Percentiles rank a stretch among this genome's conserved stretches.
Conservation (phyloP, 108 stramenopile genomes). For the Fragilaria crotonensis region DNA sequence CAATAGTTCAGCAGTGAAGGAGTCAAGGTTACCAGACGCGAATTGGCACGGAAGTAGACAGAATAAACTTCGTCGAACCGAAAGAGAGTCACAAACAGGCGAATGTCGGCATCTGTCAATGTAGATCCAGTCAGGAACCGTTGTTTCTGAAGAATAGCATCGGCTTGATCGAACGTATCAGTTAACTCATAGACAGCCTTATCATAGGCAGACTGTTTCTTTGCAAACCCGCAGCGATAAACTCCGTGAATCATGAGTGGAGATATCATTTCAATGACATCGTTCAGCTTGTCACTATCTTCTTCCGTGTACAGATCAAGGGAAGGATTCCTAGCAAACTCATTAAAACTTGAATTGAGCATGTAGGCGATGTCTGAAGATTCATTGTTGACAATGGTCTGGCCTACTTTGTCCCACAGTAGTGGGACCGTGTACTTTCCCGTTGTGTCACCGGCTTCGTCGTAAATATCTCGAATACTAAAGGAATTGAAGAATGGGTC, state of each 20-base stretch:
- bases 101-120: slow-evolving; percentile 93
- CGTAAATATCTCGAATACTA: slow-evolving; percentile 43
- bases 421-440: slow-evolving; percentile 96
- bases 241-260: slow-evolving; percentile 94
- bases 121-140: slow-evolving; percentile 73
- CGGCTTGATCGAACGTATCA: slow-evolving; percentile 80
- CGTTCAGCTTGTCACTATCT: slow-evolving; percentile 43
- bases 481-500: slow-evolving; percentile 42
- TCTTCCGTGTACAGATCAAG: slow-evolving; percentile 88
- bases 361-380: slow-evolving; percentile 95
- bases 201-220: slow-evolving; percentile 90
- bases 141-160: slow-evolving; percentile 64
- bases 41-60: slow-evolving; percentile 93
- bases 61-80: slow-evolving; percentile 93
- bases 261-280: slow-evolving; percentile 88
- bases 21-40: slow-evolving; percentile 64
- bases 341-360: slow-evolving; percentile 90
- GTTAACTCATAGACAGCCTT: slow-evolving; percentile 81
- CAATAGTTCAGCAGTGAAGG: slow-evolving; percentile 86
- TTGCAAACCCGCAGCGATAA: slow-evolving; percentile 95
- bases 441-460: slow-evolving; percentile 49
- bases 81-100: slow-evolving; percentile 89
- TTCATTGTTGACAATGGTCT: slow-evolving; percentile 97
- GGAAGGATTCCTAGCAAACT: slow-evolving; percentile 55
- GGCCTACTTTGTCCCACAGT: slow-evolving; percentile 89